A percentile compares a stretch with the other conserved stretches of the same genome.
Conservation (phyloP, 2,329 filamentous ascomycete genomes). For the Phyllosticta citribraziliensis region DNA sequence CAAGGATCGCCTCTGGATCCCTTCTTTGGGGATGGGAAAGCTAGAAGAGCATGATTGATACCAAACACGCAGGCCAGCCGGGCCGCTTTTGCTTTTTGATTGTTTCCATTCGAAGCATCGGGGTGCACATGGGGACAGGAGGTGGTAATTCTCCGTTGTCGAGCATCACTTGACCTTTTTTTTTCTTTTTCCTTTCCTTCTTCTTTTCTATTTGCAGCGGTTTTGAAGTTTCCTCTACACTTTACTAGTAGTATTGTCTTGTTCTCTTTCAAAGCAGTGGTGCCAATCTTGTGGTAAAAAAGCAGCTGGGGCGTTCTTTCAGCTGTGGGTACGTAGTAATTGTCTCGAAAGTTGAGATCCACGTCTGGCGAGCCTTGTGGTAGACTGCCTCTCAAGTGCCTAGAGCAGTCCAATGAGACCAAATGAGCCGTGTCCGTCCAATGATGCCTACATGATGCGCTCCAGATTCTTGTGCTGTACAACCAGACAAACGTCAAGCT, state of each 20-base stretch:
- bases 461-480: not conserved
- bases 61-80: slow-evolving; percentile 9
- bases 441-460: not conserved
- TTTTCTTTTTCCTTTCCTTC: not conserved
- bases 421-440: not conserved
- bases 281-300: slow-evolving; percentile 6
- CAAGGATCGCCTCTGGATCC: not conserved
- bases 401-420: no score
- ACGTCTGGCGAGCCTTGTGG: not conserved
- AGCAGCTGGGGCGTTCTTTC: slow-evolving; percentile 9
- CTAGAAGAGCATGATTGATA: slow-evolving; percentile 11
- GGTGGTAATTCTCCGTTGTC: not conserved
- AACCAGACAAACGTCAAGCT: not conserved
- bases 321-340: slow-evolving; percentile 10
- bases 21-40: slow-evolving; percentile 3
- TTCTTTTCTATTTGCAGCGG: slow-evolving; percentile 7
- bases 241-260: slow-evolving; percentile 5
- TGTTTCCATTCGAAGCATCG: slow-evolving; percentile 7
- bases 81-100: slow-evolving; percentile 8
- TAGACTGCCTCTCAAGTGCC: not conserved
- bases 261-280: not conserved
- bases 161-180: not conserved
- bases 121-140: not conserved
- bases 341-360: not conserved
- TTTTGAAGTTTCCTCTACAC: slow-evolving; percentile 5